Base-by-base conservation (phyloP, 768 basidiomycete species). In the Butyriboletus loyo region DNA sequence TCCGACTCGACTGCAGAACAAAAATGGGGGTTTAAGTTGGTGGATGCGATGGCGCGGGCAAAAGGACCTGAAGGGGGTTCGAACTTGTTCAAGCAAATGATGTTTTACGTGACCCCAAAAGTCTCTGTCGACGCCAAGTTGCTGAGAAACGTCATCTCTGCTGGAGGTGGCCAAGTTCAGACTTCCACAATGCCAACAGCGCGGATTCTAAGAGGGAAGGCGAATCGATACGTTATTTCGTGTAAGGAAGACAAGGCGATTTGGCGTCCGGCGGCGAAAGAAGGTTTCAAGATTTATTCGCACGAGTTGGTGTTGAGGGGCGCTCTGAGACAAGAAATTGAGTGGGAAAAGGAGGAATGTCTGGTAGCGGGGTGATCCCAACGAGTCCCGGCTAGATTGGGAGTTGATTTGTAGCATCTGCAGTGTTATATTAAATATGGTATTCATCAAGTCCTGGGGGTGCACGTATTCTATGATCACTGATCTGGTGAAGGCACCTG, bases 71-170 rank as follows among this genome's bases (percentile, higher is more conserved):
- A 69, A 14, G 64, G 73, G 15, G 81, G 81, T 8, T 14, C 58
- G 5, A 81, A 76, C 52, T 64, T 93, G 0, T 82, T 95, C 52
- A 72, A 75, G 3, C 80, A 80, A 17, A 80, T 79, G 67, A 81
- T 76, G 0, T 91, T 95, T 70, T 93, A 91, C 58, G 68, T 92
- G 45, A 93, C 90, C 0, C 76, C 79, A 0, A 83, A 78, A 54
- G 83, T 91, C 1, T 63, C 74, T 0, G 73, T 86, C 2, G 83
- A 85, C 43, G 62, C 67, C 38, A 81, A 81, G 58, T 63, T 89
- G 32, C 68, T 94, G 49, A 86, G 82, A 72, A 82, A 81, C 42
- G 83, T 95, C 6, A 75, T 93, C 5, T 68, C 72, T 7, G 82
- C 86, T 0, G 79, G 81, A 56, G 90, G 92, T 4, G 92, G 90